Evolutionary conservation across 1,284 basidiomycete species (phyloP).

Genomic region (Cerrena zonata): DNA sequence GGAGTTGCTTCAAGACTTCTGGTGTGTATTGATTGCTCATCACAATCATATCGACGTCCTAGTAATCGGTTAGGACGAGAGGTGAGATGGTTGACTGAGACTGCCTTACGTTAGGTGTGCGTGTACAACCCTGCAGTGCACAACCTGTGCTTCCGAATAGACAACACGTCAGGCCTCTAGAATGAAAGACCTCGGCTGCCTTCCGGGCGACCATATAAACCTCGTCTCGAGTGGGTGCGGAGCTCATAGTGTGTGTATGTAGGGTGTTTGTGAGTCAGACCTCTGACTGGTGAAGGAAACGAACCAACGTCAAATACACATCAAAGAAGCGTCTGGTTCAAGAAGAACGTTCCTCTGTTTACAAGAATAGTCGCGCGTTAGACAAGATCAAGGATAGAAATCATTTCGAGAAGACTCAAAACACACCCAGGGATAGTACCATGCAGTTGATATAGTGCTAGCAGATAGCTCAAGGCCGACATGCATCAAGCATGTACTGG

Average conservation of each 20-base stretch:
- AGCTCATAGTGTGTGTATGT: not conserved
- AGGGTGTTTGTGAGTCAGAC: no score
- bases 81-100: conserved; percentile 4
- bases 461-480: no score
- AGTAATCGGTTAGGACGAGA: not conserved
- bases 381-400: no score
- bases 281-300: no score
- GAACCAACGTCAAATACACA: no score
- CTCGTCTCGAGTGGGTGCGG: conserved; percentile 4
- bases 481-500: no score
- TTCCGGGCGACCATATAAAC: conserved; percentile 8
- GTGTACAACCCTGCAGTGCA: conserved; percentile 31
- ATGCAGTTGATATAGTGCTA: no score
- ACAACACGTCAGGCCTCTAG: conserved; percentile 25
- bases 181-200: conserved; percentile 6
- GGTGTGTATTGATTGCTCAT: conserved; percentile 13
- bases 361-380: no score
- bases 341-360: no score
- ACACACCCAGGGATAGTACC: no score
- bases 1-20: conserved; percentile 23
- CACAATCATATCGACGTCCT: conserved; percentile 31
- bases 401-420: no score
- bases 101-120: conserved; percentile 34
- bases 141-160: conserved; percentile 36
- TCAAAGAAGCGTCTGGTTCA: no score